These are phyloP conservation scores for Backusella macrospora DNA, from an alignment of 192 early-diverging fungal species.

Conservation along the genomic window DNA sequence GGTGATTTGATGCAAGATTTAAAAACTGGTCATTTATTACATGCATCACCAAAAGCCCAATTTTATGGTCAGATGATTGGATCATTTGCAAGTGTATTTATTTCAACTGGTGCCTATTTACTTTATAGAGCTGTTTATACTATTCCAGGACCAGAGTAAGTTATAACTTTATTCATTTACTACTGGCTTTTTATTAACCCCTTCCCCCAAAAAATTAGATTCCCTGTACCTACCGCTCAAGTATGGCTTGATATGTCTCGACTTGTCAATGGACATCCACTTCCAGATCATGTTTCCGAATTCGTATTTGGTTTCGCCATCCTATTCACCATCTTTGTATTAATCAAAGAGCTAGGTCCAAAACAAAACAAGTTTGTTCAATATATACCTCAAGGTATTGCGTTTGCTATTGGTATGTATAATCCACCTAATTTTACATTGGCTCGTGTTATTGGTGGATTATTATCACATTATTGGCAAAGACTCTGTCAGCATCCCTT, in stretches of 20 bases:
- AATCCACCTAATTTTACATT: slow-evolving; percentile 77
- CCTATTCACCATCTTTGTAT: slow-evolving; percentile 47
- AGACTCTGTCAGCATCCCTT: slow-evolving; percentile 37
- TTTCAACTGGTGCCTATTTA: slow-evolving; percentile 67
- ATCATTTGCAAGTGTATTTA: slow-evolving; percentile 68
- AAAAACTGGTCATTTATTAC: slow-evolving; percentile 84
- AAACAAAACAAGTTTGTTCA: slow-evolving; percentile 41
- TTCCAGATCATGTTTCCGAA: slow-evolving; percentile 64
- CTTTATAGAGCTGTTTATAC: slow-evolving; percentile 69
- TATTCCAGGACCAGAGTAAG: slow-evolving; percentile 60
- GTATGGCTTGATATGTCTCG: slow-evolving; percentile 81
- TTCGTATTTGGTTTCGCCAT: slow-evolving; percentile 60
- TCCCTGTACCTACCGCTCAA: slow-evolving; percentile 73
- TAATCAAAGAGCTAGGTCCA: slow-evolving; percentile 26
- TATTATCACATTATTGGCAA: slow-evolving; percentile 52
- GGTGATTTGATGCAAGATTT: slow-evolving; percentile 70
- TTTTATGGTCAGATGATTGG: slow-evolving; percentile 85
- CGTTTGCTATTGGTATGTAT: slow-evolving; percentile 83
- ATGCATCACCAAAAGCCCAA: slow-evolving; percentile 82
- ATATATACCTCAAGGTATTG: slow-evolving; percentile 71
- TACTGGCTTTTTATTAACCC: too few species aligned
- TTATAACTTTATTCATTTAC: too few species aligned
- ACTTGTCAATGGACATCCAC: slow-evolving; percentile 71
- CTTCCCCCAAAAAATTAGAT: too few species aligned
- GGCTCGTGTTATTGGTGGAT: slow-evolving; percentile 66